Evolutionary conservation across 176 grass and related monocot species (phyloP).

Genomic region (Musa schizocarpa): DNA sequence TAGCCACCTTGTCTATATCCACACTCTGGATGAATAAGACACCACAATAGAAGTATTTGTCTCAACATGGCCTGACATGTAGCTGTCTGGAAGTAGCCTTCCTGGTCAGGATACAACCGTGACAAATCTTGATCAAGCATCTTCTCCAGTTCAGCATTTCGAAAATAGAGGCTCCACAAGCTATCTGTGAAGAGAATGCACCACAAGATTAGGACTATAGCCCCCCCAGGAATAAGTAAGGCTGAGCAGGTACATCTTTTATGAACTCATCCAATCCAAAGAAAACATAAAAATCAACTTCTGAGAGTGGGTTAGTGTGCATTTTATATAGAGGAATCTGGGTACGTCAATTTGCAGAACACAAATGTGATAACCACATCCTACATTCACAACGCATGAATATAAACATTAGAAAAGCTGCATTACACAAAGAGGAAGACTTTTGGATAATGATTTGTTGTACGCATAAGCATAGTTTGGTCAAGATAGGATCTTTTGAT

Average conservation of each 20-base stretch:
- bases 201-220: neutral
- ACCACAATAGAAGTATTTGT: constrained; percentile 81
- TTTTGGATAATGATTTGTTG: neutral
- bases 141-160: constrained; percentile 89
- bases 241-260: neutral
- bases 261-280: neutral
- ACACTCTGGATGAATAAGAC: constrained; percentile 86
- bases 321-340: neutral
- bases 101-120: constrained; percentile 76
- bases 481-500: neutral
- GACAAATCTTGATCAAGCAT: constrained; percentile 90
- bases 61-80: constrained; percentile 78
- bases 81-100: constrained; percentile 67
- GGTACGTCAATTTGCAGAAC: neutral
- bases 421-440: neutral
- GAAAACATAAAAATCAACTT: neutral
- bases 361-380: neutral
- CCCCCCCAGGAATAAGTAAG: neutral
- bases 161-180: constrained; percentile 94
- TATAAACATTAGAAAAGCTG: neutral
- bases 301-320: neutral
- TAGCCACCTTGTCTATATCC: constrained; percentile 82
- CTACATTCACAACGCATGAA: neutral
- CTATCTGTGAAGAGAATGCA: constrained; percentile 45
- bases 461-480: neutral